Evolutionary conservation across 164 flowering plant genomes (phyloP).

Genomic region (Buxus sempervirens): DNA sequence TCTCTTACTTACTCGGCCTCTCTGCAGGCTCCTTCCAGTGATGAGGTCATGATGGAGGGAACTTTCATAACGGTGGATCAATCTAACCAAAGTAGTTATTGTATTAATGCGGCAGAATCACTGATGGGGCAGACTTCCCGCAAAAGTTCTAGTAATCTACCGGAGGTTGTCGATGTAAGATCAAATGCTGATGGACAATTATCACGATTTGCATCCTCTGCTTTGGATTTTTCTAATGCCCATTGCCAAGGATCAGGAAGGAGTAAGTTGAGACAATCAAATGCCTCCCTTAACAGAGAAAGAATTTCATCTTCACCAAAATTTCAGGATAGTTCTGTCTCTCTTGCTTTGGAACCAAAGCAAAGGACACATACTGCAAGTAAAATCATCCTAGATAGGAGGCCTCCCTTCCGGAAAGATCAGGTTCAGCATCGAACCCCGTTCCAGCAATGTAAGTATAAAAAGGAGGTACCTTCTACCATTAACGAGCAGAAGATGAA

Average conservation of each 20-base stretch:
- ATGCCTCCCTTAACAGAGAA: conserved; percentile 23
- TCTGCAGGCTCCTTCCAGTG: conserved; percentile 17
- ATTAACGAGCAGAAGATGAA: conserved; percentile 23
- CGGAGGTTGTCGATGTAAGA: conserved; percentile 27
- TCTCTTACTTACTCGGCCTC: conserved; percentile 51
- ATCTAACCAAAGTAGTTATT: conserved; percentile 16
- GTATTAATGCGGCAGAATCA: conserved; percentile 16
- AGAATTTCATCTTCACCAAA: conserved; percentile 18
- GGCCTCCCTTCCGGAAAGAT: conserved; percentile 17
- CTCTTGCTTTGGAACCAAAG: conserved; percentile 17
- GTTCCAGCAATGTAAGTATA: conserved; percentile 26
- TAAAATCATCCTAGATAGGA: conserved; percentile 18
- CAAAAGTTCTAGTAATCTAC: conserved; percentile 48
- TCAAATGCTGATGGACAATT: conserved; percentile 23
- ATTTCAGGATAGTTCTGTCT: conserved; percentile 15
- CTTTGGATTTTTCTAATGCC: conserved; percentile 22
- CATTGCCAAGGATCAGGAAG: conserved; percentile 28
- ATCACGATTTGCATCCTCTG: conserved; percentile 16
- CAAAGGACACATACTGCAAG: conserved; percentile 6
- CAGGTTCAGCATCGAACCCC: conserved; percentile 23
- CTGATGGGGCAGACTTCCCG: conserved; percentile 44
- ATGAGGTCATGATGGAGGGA: conserved; percentile 17
- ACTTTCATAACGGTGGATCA: conserved; percentile 8
- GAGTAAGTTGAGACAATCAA: conserved; percentile 20
- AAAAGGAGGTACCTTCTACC: conserved; percentile 23